A percentile compares a stretch with the other conserved stretches of the same genome.
These are phyloP conservation scores for Carpinus viminea DNA, from an alignment of 306 rosid species.

Conservation along the genomic window DNA sequence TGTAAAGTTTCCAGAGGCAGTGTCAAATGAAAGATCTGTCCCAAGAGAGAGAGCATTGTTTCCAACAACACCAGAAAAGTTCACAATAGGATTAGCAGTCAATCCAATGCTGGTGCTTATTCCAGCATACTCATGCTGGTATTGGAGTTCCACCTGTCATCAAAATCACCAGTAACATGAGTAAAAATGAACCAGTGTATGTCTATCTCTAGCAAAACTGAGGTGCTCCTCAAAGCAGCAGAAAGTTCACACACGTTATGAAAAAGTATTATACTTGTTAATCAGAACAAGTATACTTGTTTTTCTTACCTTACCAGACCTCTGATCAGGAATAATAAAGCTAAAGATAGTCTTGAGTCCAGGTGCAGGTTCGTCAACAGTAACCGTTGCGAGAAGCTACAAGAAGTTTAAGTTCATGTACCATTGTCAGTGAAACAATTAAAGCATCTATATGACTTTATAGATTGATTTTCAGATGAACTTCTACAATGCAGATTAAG, in stretches of 20 bases:
- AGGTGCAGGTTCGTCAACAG: constrained; percentile 92
- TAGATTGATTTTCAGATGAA: not conserved
- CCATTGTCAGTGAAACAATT: constrained; percentile 17
- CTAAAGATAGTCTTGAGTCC: constrained; percentile 88
- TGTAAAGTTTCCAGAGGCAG: constrained; percentile 78
- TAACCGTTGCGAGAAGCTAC: constrained; percentile 77
- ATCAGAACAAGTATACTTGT: not conserved
- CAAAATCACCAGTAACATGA: constrained; percentile 6
- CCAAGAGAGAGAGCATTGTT: constrained; percentile 65
- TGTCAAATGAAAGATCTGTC: constrained; percentile 81
- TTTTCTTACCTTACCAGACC: constrained; percentile 77
- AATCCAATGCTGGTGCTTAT: constrained; percentile 84
- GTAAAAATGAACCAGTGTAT: not conserved
- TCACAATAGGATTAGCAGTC: constrained; percentile 82
- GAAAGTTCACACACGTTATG: not conserved
- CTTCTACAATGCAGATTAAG: not conserved
- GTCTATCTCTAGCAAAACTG: not conserved
- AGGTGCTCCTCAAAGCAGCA: not conserved
- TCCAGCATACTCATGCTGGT: constrained; percentile 90
- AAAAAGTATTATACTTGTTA: not conserved
- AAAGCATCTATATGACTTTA: not conserved
- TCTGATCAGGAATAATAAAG: constrained; percentile 83
- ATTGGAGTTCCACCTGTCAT: constrained; percentile 84
- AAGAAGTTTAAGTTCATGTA: constrained; percentile 7
- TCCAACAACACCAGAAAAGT: constrained; percentile 90